A percentile compares a stretch with the other conserved stretches of the same genome.
Conservation (phyloP, 352 stramenopile species). For the Phytopythium kandeliae region DNA sequence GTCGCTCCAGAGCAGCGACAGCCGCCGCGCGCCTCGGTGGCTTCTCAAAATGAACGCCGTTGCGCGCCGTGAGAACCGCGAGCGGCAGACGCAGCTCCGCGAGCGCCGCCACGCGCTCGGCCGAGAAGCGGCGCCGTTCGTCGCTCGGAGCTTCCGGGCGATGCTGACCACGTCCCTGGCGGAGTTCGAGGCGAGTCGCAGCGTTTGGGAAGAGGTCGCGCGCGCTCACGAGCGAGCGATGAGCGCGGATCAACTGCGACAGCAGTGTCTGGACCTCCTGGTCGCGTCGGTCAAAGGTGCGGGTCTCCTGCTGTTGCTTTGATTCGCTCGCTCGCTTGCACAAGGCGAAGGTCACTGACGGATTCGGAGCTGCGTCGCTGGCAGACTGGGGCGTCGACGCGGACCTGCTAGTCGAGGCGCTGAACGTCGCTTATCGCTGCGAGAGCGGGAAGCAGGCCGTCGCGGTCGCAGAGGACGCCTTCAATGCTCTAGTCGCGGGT, state of each 20-base stretch:
- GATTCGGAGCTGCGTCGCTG: neutral
- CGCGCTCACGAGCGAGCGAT: constrained; percentile 8
- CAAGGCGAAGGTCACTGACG: too few relatives aligned
- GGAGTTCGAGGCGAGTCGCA: constrained; percentile 34
- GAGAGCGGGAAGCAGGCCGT: constrained; percentile 37
- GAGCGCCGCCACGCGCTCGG: constrained; percentile 27
- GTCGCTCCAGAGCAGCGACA: neutral
- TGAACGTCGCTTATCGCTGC: constrained; percentile 59
- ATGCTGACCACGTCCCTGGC: constrained; percentile 24
- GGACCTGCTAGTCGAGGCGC: constrained; percentile 52
- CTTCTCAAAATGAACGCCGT: constrained; percentile 46
- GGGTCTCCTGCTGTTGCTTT: too few relatives aligned
- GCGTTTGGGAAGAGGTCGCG: constrained; percentile 7
- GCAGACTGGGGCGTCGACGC: constrained; percentile 64
- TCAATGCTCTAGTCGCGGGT: constrained; percentile 18
- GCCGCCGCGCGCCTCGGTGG: constrained; percentile 42
- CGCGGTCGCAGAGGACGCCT: constrained; percentile 33
- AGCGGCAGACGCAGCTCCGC: constrained; percentile 33
- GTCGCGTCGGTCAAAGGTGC: constrained; percentile 54
- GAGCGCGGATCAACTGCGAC: constrained; percentile 31
- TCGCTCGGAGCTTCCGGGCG: constrained; percentile 40
- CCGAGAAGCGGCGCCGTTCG: constrained; percentile 35
- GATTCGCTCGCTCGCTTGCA: too few relatives aligned
- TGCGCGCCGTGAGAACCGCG: constrained; percentile 52
- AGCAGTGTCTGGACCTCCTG: constrained; percentile 47